These are phyloP conservation scores for Mycena olivaceomarginata DNA, from an alignment of 768 basidiomycete genomes.

Conservation along the genomic window DNA sequence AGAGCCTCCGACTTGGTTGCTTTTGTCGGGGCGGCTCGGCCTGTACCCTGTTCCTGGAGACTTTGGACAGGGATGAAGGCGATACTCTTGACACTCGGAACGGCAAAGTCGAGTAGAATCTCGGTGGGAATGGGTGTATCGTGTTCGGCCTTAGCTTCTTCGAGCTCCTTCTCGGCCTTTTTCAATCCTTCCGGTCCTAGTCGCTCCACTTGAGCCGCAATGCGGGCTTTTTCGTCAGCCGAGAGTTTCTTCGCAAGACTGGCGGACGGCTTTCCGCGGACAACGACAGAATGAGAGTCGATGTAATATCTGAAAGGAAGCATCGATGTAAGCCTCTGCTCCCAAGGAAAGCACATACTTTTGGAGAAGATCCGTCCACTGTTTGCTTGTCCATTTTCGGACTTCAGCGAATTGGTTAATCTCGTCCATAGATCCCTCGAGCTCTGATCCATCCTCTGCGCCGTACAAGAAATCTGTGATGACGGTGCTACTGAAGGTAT, in stretches of 20 bases:
- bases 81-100: slow-evolving; percentile 93
- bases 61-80: slow-evolving; percentile 90
- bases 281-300: slow-evolving; percentile 81
- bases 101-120: slow-evolving; percentile 89
- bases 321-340: slow-evolving; percentile 11
- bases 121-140: slow-evolving; percentile 88
- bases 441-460: slow-evolving; percentile 85
- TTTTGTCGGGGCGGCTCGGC: slow-evolving; percentile 57
- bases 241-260: slow-evolving; percentile 88
- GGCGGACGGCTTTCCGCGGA: slow-evolving; percentile 93
- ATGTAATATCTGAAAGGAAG: slow-evolving; percentile 81
- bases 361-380: slow-evolving; percentile 87
- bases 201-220: slow-evolving; percentile 78
- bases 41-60: slow-evolving; percentile 77
- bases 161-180: slow-evolving; percentile 78
- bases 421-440: slow-evolving; percentile 85
- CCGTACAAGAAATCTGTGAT: slow-evolving; percentile 94
- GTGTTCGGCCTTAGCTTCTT: slow-evolving; percentile 92
- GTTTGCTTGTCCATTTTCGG: slow-evolving; percentile 80
- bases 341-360: slow-evolving; percentile 68
- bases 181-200: slow-evolving; percentile 91
- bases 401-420: slow-evolving; percentile 82
- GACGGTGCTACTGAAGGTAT: slow-evolving; percentile 83
- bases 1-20: slow-evolving; percentile 64
- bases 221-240: slow-evolving; percentile 85